phyloP scores from a whole-genome alignment of 345 rosid genomes.

The Raphanus raphanistrum region DNA sequence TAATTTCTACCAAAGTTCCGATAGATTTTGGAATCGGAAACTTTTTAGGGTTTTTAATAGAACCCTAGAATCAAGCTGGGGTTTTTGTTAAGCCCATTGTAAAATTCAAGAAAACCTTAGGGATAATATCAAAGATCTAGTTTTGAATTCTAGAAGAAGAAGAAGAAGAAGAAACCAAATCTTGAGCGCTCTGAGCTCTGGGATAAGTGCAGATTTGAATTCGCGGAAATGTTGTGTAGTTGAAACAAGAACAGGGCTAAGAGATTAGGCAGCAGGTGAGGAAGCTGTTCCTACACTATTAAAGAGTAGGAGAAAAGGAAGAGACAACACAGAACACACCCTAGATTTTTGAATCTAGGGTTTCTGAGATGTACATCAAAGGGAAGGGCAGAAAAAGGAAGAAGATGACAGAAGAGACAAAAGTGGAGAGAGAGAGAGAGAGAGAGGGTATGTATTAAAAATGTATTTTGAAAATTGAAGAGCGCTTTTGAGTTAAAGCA shows the following conservation, averaged over 20 bases:
- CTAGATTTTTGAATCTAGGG: conserved; percentile 41
- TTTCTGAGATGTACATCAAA: conserved; percentile 40
- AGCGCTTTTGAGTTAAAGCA: conserved; percentile 24
- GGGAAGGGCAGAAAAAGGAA: conserved; percentile 12
- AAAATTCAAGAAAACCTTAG: not conserved
- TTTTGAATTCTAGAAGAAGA: not conserved
- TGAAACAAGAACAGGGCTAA: not conserved
- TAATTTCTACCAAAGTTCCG: not conserved
- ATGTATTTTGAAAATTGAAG: conserved; percentile 6
- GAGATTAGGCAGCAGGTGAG: not conserved
- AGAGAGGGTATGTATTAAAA: not conserved
- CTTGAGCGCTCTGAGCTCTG: not conserved
- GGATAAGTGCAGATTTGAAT: conserved; percentile 12
- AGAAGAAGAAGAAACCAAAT: conserved; percentile 1
- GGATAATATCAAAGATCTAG: conserved; percentile 47
- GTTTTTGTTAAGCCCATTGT: conserved; percentile 1
- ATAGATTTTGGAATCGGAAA: conserved; percentile 1
- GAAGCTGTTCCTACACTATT: not conserved
- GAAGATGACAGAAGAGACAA: conserved; percentile 30
- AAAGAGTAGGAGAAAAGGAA: conserved; percentile 1
- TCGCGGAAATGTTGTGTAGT: not conserved
- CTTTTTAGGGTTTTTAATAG: conserved; percentile 25
- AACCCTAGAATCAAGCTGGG: not conserved
- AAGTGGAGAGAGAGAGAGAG: conserved; percentile 15
- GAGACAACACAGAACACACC: not conserved